Evolutionary conservation across 2,329 filamentous ascomycete genomes (phyloP).

Genomic region (Aspergillus piperis): DNA sequence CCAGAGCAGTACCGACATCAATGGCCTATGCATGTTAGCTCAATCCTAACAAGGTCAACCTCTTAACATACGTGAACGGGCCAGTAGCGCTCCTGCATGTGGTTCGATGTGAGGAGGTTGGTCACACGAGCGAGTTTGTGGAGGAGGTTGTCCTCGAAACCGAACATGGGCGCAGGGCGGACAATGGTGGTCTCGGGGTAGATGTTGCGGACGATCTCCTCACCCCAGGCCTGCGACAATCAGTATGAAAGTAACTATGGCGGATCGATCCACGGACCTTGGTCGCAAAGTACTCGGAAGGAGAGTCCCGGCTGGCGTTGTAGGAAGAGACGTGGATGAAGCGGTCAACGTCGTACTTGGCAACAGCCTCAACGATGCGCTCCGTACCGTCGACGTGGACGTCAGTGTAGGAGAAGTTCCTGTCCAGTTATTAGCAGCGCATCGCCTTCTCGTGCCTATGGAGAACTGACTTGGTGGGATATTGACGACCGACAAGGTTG

Average conservation of each 20-base stretch:
- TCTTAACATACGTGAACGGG: constrained; percentile 74
- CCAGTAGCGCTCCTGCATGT: constrained; percentile 87
- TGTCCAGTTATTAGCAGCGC: constrained; percentile 47
- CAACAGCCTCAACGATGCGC: constrained; percentile 88
- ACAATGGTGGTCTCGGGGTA: constrained; percentile 98
- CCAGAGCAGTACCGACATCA: constrained; percentile 85
- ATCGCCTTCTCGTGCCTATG: not conserved
- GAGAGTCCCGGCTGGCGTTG: constrained; percentile 77
- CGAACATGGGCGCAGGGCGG: constrained; percentile 88
- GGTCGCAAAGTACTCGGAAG: constrained; percentile 86
- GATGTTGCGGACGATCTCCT: constrained; percentile 80
- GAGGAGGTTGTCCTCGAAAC: constrained; percentile 90
- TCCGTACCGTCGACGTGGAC: constrained; percentile 91
- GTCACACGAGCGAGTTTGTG: constrained; percentile 77
- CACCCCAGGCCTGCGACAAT: constrained; percentile 65
- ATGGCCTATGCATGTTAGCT: constrained; percentile 61
- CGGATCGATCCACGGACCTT: constrained; percentile 59
- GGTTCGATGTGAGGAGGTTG: constrained; percentile 86
- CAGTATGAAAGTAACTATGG: constrained; percentile 12
- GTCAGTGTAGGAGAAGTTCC: constrained; percentile 91
- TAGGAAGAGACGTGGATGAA: constrained; percentile 97
- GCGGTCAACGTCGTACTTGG: constrained; percentile 96
- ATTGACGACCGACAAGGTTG: constrained; percentile 91
- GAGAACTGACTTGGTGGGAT: constrained; percentile 82
- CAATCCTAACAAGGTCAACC: constrained; percentile 10